Conservation (phyloP, 495 filamentous ascomycete genomes). For the Hypoxylon trugodes region DNA sequence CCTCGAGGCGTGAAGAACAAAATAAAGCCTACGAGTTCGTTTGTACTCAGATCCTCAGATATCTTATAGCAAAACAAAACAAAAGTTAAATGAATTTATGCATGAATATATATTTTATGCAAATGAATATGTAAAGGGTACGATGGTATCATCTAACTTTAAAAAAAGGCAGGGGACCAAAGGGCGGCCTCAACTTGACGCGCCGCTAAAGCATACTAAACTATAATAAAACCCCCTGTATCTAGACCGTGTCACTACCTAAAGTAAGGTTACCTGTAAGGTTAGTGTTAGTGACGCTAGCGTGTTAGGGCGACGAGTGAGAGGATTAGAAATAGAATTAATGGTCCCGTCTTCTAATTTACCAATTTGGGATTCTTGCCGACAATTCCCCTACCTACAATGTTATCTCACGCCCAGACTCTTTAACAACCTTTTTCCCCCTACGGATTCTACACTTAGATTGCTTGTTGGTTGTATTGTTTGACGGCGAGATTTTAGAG, state of each 20-base stretch:
- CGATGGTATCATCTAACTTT: no score
- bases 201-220: neutral
- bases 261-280: no score
- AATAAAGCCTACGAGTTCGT: neutral
- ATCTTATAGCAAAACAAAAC: neutral
- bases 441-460: constrained; percentile 9
- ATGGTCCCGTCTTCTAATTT: constrained; percentile 30
- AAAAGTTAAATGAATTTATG: no score
- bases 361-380: neutral
- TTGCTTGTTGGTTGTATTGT: no score
- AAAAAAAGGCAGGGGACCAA: neutral
- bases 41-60: no score
- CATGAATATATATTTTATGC: no score
- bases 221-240: neutral
- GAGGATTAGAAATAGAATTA: constrained; percentile 7
- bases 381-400: constrained; percentile 24
- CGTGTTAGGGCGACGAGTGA: neutral
- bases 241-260: constrained; percentile 5
- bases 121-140: no score
- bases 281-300: no score
- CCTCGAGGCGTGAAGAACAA: constrained; percentile 26
- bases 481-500: no score
- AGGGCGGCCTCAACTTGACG: constrained; percentile 11
- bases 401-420: constrained; percentile 20
- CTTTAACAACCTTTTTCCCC: constrained; percentile 16